Conservation (phyloP, 2,329 filamentous ascomycete genomes). For the Seiridium unicorne region DNA sequence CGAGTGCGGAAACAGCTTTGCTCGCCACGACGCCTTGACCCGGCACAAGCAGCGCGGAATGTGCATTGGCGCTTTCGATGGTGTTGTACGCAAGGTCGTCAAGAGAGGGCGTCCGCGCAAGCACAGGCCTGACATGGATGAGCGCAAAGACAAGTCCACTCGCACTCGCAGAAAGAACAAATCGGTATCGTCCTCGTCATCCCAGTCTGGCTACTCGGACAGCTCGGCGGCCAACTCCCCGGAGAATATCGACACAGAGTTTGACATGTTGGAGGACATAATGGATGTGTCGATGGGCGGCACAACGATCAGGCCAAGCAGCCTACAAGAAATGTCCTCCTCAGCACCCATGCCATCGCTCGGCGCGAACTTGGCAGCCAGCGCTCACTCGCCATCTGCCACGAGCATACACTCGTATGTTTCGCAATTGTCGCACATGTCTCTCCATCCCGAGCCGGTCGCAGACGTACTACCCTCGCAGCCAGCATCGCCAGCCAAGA, state of each 20-base stretch:
- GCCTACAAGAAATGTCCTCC: slow-evolving; percentile 32
- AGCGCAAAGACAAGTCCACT: slow-evolving; percentile 56
- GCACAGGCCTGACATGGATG: slow-evolving; percentile 55
- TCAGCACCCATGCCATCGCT: slow-evolving; percentile 38
- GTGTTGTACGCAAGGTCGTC: slow-evolving; percentile 59
- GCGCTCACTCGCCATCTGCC: slow-evolving; percentile 43
- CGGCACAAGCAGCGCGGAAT: slow-evolving; percentile 92
- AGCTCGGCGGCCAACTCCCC: slow-evolving; percentile 56
- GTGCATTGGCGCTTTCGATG: slow-evolving; percentile 93
- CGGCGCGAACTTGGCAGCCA: slow-evolving; percentile 20
- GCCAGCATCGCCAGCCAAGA: slow-evolving; percentile 49
- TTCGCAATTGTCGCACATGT: slow-evolving; percentile 35
- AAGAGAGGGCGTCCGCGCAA: slow-evolving; percentile 66
- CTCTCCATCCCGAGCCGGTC: slow-evolving; percentile 17
- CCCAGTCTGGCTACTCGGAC: slow-evolving; percentile 56
- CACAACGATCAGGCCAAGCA: slow-evolving; percentile 34
- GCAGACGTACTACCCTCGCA: slow-evolving; percentile 18
- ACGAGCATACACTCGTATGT: slow-evolving; percentile 44
- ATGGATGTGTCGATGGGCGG: slow-evolving; percentile 42
- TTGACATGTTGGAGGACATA: slow-evolving; percentile 46
- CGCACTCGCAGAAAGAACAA: slow-evolving; percentile 54
- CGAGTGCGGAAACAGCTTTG: slow-evolving; percentile 91
- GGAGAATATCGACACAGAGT: slow-evolving; percentile 32
- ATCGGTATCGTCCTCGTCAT: slow-evolving; percentile 46
- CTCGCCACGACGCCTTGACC: slow-evolving; percentile 90